phyloP scores from a whole-genome alignment of 2,329 filamentous ascomycete species.

The Trichophyton benhamiae region DNA sequence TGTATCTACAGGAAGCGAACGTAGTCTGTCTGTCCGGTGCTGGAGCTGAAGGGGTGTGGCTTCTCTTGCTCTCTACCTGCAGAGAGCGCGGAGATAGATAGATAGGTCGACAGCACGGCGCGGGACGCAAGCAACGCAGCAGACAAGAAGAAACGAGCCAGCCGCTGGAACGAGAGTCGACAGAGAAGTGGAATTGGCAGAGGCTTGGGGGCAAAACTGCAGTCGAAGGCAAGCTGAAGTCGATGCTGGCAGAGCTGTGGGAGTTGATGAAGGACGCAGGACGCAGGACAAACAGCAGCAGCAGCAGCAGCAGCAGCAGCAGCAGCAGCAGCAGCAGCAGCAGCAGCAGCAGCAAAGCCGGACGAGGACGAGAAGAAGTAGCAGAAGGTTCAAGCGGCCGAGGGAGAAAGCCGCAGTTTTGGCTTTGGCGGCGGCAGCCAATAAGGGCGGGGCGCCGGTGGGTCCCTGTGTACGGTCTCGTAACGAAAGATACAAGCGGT shows the following conservation, averaged over 20 bases:
- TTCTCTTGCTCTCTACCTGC: background rate
- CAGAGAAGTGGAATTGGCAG: background rate
- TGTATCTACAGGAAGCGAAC: background rate
- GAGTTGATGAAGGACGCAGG: background rate
- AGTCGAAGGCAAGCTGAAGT: background rate
- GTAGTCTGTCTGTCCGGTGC: background rate
- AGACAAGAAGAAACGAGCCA: background rate
- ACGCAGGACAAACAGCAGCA: background rate
- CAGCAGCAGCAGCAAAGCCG: slow-evolving; percentile 9
- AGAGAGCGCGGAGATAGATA: background rate
- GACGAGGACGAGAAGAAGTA: slow-evolving; percentile 6
- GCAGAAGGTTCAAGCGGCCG: slow-evolving; percentile 5
- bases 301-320: slow-evolving; percentile 3
- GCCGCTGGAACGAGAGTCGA: background rate
- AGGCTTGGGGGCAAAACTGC: too few species aligned
- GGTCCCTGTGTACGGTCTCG: background rate
- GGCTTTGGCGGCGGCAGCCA: background rate
- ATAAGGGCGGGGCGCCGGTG: background rate
- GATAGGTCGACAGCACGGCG: background rate
- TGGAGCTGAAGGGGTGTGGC: background rate
- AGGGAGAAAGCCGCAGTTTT: background rate
- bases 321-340: background rate
- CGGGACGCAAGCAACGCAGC: background rate
- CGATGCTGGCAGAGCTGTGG: background rate
- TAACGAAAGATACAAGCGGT: background rate